Base-by-base conservation (phyloP, 1,139 yeast genomes). In the Yamadazyma epiphylla region DNA sequence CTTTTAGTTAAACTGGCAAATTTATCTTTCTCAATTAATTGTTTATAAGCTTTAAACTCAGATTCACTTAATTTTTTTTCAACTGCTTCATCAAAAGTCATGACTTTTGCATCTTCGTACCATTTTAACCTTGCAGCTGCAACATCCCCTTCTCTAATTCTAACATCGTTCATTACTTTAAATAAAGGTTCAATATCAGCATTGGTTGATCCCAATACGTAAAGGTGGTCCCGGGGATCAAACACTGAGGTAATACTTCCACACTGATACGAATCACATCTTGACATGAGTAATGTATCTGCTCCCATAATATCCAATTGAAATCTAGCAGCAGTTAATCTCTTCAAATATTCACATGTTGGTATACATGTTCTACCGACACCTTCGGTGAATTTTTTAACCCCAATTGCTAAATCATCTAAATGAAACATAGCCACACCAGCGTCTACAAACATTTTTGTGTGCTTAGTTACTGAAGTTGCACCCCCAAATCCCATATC, bases 401-500 rank as follows among this genome's bases (percentile, higher is more conserved):
- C 79, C 20, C 83, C 84, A 41, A 74, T 80, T 24, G 77, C 58
- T 48, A 76, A 81, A 49, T 77, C 84, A 41, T 77, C 84, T 19
- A 76, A 53, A 47, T 77, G 84, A 28, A 77, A 72, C 25, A 75
- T 82, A 8, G 83, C 78, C 3, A 82, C 82, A 14, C 84, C 84
- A 15, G 69, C 61, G 48, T 78, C 84, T 13, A 78, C 81, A 55
- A 77, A 78, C 31, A 76, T 48, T 48, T 78, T 78, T 24, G 82
- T 78, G 28, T 74, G 53, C 47, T 77, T 77, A 78, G 76, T 74
- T 13, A 77, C 79, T 0, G 82, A 70, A 3, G 80, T 74, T 13
- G 70, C 57, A 13, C 84, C 81, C n/a, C 84, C 84, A 48, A 76
- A 81, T 7, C 84, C 84, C 45, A 80, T 77, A 41, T 77, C 84